Percentiles rank a stretch among this genome's conserved stretches.
phyloP scores from a whole-genome alignment of 805 yeast species.

The Candida ortonii region DNA sequence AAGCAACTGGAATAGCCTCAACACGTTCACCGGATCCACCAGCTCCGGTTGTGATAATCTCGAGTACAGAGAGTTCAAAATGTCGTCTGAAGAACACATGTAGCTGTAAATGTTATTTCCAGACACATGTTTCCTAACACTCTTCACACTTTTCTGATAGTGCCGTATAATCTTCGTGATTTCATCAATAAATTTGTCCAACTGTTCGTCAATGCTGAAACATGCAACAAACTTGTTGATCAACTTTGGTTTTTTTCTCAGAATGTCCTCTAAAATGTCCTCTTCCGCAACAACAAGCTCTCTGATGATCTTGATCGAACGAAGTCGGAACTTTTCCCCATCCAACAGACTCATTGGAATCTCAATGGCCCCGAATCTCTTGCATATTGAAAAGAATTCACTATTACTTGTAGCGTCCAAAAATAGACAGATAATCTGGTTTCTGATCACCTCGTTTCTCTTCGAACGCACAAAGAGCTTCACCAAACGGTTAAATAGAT shows the following conservation, averaged over 20 bases:
- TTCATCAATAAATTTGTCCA: conserved; percentile 13
- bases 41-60: conserved; percentile 12
- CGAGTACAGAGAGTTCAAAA: conserved; percentile 14
- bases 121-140: conserved; percentile 8
- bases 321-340: conserved; percentile 11
- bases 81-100: conserved; percentile 19
- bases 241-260: conserved; percentile 13
- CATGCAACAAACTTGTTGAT: conserved; percentile 13
- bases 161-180: conserved; percentile 9
- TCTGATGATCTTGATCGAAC: conserved; percentile 10
- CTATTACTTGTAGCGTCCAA: conserved; percentile 17
- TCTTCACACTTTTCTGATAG: conserved; percentile 5
- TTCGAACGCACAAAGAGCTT: conserved; percentile 7
- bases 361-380: conserved; percentile 16
- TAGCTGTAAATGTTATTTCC: conserved; percentile 15
- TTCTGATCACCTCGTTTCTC: conserved; percentile 7
- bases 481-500: conserved; percentile 12
- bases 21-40: conserved; percentile 13
- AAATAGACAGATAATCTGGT: conserved; percentile 14
- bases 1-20: conserved; percentile 11
- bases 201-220: conserved; percentile 10
- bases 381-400: conserved; percentile 7
- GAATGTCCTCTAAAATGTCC: conserved; percentile 16
- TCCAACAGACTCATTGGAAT: conserved; percentile 15
- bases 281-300: conserved; percentile 10